A percentile compares a stretch with the other conserved stretches of the same genome.
phyloP scores from a whole-genome alignment of 2,329 filamentous ascomycete species.

The Fusarium duplospermum region DNA sequence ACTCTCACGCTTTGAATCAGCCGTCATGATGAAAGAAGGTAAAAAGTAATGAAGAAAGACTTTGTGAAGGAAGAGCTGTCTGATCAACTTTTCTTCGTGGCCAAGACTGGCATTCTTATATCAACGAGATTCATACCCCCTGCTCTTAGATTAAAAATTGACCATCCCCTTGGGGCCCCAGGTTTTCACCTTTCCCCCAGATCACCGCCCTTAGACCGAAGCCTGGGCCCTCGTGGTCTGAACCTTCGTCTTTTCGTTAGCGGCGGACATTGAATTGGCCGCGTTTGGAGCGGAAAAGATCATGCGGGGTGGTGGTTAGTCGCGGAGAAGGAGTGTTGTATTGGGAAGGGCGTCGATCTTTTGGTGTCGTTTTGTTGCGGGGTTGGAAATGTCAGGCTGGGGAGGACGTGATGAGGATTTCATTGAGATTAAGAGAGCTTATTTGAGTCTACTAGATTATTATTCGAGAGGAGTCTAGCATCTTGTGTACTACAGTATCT shows the following conservation, averaged over 20 bases:
- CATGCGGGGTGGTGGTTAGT: neutral
- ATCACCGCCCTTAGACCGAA: slow-evolving; percentile 7
- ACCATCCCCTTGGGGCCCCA: slow-evolving; percentile 24
- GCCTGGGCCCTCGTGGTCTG: neutral
- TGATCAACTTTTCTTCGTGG: neutral
- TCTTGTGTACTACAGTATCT: neutral
- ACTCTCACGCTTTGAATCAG: slow-evolving; percentile 27
- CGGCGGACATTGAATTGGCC: slow-evolving; percentile 29
- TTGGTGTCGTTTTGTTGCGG: neutral
- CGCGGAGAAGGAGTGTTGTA: neutral
- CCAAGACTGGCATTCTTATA: slow-evolving; percentile 13
- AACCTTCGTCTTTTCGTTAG: slow-evolving; percentile 5
- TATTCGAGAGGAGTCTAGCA: neutral
- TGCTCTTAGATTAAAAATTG: neutral
- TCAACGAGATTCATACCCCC: neutral
- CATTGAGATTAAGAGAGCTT: neutral
- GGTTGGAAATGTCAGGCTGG: neutral
- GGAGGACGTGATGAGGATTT: neutral
- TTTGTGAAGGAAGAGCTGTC: neutral
- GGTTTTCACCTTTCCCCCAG: slow-evolving; percentile 26
- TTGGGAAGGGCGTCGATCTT: neutral
- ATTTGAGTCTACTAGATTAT: neutral
- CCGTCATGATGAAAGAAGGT: slow-evolving; percentile 19
- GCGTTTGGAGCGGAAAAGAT: neutral
- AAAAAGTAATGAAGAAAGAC: no score